Conservation (phyloP, 1,284 basidiomycete species). For the Ustilago vetiveriae region DNA sequence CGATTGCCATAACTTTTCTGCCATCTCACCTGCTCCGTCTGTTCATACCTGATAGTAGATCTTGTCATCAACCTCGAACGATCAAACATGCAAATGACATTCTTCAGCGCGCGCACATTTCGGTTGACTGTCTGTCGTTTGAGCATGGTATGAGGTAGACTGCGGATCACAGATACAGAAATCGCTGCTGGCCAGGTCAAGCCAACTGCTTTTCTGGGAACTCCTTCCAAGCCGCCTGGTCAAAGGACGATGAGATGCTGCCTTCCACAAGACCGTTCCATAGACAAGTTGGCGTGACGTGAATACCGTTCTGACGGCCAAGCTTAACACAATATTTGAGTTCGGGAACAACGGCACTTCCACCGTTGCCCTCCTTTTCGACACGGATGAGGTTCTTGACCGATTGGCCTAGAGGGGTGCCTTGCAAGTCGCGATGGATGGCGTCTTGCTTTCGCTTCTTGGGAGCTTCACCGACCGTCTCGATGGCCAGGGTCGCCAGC, state of each 20-base stretch:
- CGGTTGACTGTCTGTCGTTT: no score
- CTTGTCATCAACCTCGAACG: neutral
- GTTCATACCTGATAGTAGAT: no score
- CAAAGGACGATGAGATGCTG: slow-evolving; percentile 85
- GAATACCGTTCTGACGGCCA: slow-evolving; percentile 87
- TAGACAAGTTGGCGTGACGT: slow-evolving; percentile 84
- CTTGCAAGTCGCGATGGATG: slow-evolving; percentile 69
- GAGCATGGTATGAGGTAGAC: no score
- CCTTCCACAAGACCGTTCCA: slow-evolving; percentile 77
- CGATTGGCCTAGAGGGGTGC: slow-evolving; percentile 63
- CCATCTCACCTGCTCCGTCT: neutral
- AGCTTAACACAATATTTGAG: slow-evolving; percentile 85
- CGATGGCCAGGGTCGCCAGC: slow-evolving; percentile 73
- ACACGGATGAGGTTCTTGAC: slow-evolving; percentile 76
- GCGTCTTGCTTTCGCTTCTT: slow-evolving; percentile 63
- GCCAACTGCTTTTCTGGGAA: slow-evolving; percentile 78
- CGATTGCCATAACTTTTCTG: neutral
- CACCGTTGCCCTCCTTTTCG: slow-evolving; percentile 77
- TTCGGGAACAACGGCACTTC: slow-evolving; percentile 80
- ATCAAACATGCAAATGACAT: no score
- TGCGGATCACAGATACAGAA: no score
- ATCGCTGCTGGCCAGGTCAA: neutral
- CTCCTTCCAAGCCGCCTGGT: slow-evolving; percentile 82
- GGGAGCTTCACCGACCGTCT: slow-evolving; percentile 68
- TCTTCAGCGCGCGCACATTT: no score